Evolutionary conservation across 2,329 filamentous ascomycete species (phyloP), one percentile per base, ranked within the genome.

Genomic region (Fusarium buharicum): DNA sequence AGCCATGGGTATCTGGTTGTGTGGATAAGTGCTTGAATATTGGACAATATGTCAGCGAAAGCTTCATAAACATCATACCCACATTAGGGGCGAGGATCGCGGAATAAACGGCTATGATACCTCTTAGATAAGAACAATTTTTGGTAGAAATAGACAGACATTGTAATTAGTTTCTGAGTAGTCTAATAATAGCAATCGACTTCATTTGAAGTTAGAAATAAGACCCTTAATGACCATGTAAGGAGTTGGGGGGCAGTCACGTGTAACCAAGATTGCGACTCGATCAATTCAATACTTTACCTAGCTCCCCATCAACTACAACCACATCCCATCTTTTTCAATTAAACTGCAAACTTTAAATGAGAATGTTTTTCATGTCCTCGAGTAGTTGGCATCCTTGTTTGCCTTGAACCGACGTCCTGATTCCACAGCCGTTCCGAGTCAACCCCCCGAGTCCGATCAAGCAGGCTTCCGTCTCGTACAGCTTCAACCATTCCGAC

Each of bases 201-300:
- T 41, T n/a, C 24, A 33, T n/a, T 18, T 22, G 24, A 27, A 24
- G 36, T 37, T 14, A n/a, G 4, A 5, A 31, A 14, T 31, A 31
- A 13, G 17, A 37, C 17, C 34, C 24, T 33, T 27, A 49, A 51
- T 43, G 30, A 24, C 24, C 33, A 59, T 59, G 41, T 20, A 59
- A 59, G 55, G 55, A 55, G 50, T 59, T 34, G 31, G 43, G 27
- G 34, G 39, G 47, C 48, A 28, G 59, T 66, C 63, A 66, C 63
- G 63, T 66, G 63, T 61, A 54, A 48, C 48, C 50, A 56, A 51
- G 62, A 54, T 62, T 60, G 43, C 44, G 18, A 45, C 45, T 44
- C 27, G 22, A 40, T 49, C 13, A 13, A 39, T 38, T 54, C 28
- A 27, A 48, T 16, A 34, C 22, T 8, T 8, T 24, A 24, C 6